Conservation (phyloP, 148 eudicot genomes). For the Linanthus parryae region DNA sequence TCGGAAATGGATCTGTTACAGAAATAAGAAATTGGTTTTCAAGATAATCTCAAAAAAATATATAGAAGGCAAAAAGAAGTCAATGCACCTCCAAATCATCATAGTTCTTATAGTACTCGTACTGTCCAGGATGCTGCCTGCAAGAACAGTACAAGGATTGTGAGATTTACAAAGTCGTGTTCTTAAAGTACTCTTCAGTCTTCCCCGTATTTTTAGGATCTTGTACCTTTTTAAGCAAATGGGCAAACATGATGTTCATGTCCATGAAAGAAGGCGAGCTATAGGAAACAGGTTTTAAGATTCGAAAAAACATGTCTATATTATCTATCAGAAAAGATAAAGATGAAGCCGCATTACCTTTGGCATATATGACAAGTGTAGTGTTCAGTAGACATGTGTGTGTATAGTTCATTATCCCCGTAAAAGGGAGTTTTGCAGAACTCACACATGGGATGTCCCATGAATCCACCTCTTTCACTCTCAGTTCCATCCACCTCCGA, state of each 20-base stretch:
- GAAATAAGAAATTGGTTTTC: conserved; percentile 4
- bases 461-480: conserved; percentile 95
- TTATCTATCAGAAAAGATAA: too few relatives aligned
- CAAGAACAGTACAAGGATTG: conserved; percentile 7
- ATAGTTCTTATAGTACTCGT: conserved; percentile 79
- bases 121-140: conserved; percentile 94
- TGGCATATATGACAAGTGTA: conserved; percentile 89
- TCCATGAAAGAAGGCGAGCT: too few relatives aligned
- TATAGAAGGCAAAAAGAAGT: too few relatives aligned
- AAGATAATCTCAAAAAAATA: too few relatives aligned
- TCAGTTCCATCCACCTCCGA: conserved; percentile 95
- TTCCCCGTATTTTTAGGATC: too few relatives aligned
- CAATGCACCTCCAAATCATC: conserved; percentile 84
- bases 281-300: too few relatives aligned
- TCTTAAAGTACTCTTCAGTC: too few relatives aligned
- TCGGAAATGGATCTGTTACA: conserved; percentile 68
- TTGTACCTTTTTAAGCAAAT: too few relatives aligned
- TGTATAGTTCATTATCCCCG: conserved; percentile 90
- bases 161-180: too few relatives aligned
- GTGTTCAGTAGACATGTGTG: conserved; percentile 84
- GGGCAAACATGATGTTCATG: too few relatives aligned
- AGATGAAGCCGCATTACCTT: too few relatives aligned
- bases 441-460: conserved; percentile 92
- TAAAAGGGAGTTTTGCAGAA: conserved; percentile 80
- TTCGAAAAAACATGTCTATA: too few relatives aligned